Conservation (phyloP, 306 rosid genomes). For the Malus fusca region DNA sequence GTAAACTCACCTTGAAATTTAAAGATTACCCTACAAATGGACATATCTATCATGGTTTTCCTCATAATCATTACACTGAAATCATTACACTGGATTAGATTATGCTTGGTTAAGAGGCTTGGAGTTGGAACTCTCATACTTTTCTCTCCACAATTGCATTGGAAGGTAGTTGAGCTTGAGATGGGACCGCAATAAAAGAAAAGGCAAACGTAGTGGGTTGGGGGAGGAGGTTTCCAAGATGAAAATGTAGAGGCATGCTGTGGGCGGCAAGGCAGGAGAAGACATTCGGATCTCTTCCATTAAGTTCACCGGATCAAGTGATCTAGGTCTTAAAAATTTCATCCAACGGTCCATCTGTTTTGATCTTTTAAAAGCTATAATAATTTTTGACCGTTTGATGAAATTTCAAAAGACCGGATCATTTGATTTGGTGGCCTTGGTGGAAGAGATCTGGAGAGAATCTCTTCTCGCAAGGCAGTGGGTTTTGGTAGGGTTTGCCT, state of each 20-base stretch:
- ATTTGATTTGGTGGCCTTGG: too few species aligned
- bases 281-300: too few species aligned
- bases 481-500: conserved; percentile 4
- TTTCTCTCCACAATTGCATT: conserved; percentile 1
- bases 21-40: conserved; percentile 1
- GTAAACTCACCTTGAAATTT: background rate
- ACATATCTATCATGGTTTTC: background rate
- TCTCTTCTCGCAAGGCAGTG: background rate
- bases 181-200: conserved; percentile 6
- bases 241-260: background rate
- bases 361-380: too few species aligned
- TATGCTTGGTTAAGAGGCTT: conserved; percentile 3
- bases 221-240: conserved; percentile 22
- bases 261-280: background rate
- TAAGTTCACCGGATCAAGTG: too few species aligned
- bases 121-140: background rate
- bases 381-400: too few species aligned
- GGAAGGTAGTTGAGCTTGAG: conserved; percentile 19
- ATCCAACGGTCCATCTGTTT: too few species aligned
- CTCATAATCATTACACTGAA: background rate
- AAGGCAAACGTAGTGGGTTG: background rate
- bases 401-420: too few species aligned
- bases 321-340: rapidly evolving
- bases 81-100: conserved; percentile 18
- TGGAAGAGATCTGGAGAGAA: too few species aligned